A percentile compares a stretch with the other conserved stretches of the same genome.
Evolutionary conservation across 2,329 filamentous ascomycete genomes (phyloP).

Genomic region (Ampelomyces quisqualis): DNA sequence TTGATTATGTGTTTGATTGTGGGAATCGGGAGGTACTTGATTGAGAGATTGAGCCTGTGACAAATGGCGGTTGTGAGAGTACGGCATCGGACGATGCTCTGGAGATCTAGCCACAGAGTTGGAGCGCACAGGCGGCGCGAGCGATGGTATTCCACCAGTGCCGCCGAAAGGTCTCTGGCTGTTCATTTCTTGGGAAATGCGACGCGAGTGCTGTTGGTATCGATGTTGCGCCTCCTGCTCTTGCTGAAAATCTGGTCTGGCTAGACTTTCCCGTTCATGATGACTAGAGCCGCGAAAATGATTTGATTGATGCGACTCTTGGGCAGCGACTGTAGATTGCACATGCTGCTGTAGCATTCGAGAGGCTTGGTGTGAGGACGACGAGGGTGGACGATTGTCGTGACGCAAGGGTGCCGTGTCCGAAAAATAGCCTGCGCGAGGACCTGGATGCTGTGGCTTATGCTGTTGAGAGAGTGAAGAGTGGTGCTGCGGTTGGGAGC

Average conservation of each 20-base stretch:
- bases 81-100: constrained; percentile 32
- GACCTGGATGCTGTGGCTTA: constrained; percentile 32
- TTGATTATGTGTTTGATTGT: constrained; percentile 22
- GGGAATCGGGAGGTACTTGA: constrained; percentile 24
- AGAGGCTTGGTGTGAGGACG: constrained; percentile 26
- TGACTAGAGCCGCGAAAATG: constrained; percentile 27
- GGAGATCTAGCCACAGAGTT: constrained; percentile 31
- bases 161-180: constrained; percentile 30
- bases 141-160: constrained; percentile 17
- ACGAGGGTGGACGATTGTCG: constrained; percentile 34
- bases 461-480: constrained; percentile 31
- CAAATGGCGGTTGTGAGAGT: constrained; percentile 31
- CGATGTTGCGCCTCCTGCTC: constrained; percentile 34
- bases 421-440: constrained; percentile 41
- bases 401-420: constrained; percentile 33
- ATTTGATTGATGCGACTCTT: constrained; percentile 32
- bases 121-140: constrained; percentile 31
- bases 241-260: constrained; percentile 31
- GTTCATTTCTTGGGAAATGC: constrained; percentile 36
- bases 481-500: constrained; percentile 29
- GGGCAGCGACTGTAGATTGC: constrained; percentile 25
- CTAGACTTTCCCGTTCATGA: constrained; percentile 29
- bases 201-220: constrained; percentile 33
- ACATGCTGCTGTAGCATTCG: constrained; percentile 32
- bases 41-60: constrained; percentile 27